Percentiles rank a stretch among this genome's conserved stretches.
These are phyloP conservation scores for Ophiostoma sp. DNA, from an alignment of 2,329 filamentous ascomycete species.

Conservation along the genomic window DNA sequence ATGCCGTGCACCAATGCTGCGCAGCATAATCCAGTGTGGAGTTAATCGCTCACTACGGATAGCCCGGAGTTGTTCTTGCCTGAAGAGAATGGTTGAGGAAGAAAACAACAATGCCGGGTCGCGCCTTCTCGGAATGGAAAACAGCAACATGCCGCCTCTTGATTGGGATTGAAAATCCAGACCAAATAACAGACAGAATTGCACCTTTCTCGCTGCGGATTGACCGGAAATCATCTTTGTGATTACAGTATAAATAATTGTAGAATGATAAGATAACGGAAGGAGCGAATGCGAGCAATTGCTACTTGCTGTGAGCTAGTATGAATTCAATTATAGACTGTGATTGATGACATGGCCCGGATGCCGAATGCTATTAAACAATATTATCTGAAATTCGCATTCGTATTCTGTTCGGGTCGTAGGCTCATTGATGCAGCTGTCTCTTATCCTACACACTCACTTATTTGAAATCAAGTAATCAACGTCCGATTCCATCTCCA, in stretches of 20 bases:
- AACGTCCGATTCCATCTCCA: background rate
- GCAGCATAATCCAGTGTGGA: conserved; percentile 6
- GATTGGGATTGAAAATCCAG: background rate
- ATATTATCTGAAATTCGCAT: background rate
- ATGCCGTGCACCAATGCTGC: background rate
- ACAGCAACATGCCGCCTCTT: conserved; percentile 2
- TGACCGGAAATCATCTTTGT: background rate
- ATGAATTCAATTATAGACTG: background rate
- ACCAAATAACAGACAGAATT: background rate
- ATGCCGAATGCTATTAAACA: background rate
- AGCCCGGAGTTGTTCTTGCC: conserved; percentile 5
- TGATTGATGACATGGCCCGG: background rate
- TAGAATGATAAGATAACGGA: background rate
- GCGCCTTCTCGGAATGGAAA: conserved; percentile 8
- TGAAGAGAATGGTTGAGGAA: background rate
- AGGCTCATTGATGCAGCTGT: background rate
- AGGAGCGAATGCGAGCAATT: background rate
- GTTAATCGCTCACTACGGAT: conserved; percentile 17
- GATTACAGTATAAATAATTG: too few species aligned
- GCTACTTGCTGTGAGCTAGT: background rate
- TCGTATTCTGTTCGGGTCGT: background rate
- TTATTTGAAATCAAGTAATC: background rate
- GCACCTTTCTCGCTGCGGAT: background rate
- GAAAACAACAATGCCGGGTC: background rate
- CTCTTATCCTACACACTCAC: background rate